Conservation (phyloP, 768 basidiomycete genomes). For the Pleurotus pulmonarius region DNA sequence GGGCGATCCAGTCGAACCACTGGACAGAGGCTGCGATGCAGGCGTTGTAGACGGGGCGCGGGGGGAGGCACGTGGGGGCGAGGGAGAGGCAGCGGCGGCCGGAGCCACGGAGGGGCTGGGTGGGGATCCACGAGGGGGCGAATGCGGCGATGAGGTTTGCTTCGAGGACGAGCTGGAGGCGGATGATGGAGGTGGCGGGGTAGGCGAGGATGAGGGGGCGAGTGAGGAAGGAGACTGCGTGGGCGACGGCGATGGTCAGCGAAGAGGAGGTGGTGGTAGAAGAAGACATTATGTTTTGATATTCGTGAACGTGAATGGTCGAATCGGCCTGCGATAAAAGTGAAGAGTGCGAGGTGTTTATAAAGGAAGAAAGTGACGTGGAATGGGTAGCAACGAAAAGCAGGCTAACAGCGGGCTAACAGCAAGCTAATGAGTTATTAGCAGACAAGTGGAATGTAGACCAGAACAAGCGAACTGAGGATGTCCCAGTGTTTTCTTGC, state of each 20-base stretch:
- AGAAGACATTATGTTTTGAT: conserved; percentile 7
- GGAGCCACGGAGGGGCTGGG: conserved; percentile 64
- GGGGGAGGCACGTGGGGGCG: conserved; percentile 65
- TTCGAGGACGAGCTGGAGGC: conserved; percentile 70
- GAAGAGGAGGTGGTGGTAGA: conserved; percentile 36
- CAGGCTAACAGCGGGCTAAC: not conserved
- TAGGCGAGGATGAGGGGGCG: conserved; percentile 55
- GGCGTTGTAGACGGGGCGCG: conserved; percentile 66
- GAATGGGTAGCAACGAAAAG: not conserved
- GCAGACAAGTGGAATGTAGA: not conserved
- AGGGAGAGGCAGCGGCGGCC: conserved; percentile 73
- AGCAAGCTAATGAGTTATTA: not conserved
- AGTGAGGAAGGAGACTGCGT: conserved; percentile 73
- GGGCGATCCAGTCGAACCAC: conserved; percentile 78
- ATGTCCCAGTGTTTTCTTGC: too few relatives aligned
- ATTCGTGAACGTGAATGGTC: conserved; percentile 7
- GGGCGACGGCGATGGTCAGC: conserved; percentile 67
- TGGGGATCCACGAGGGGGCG: conserved; percentile 60
- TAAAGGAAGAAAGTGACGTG: conserved; percentile 12
- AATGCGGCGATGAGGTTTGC: conserved; percentile 69
- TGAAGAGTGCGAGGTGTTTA: conserved; percentile 14
- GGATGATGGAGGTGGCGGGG: conserved; percentile 58
- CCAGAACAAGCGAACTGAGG: not conserved
- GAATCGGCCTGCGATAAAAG: conserved; percentile 65
- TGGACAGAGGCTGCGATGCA: conserved; percentile 68